Evolutionary conservation across 2,329 filamentous ascomycete genomes (phyloP).

Genomic region (Sphaerulina vaccinii): DNA sequence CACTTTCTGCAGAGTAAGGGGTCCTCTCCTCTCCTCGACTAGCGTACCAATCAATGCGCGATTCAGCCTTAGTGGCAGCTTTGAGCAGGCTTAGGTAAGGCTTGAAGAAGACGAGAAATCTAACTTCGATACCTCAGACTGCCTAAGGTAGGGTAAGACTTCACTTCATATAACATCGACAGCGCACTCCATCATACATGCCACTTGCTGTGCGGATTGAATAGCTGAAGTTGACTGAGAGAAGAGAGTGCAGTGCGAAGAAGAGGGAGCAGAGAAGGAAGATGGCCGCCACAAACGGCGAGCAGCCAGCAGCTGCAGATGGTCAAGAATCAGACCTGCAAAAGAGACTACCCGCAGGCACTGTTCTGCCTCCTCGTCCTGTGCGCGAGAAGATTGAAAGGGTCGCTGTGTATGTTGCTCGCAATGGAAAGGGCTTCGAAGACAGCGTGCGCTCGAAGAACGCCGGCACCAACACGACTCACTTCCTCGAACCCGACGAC

Average conservation of each 20-base stretch:
- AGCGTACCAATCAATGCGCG: background rate
- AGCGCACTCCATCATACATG: too few relatives aligned
- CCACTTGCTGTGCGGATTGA: too few relatives aligned
- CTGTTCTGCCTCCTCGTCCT: slow-evolving; percentile 81
- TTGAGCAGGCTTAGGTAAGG: too few relatives aligned
- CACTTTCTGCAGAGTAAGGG: too few relatives aligned
- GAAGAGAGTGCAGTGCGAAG: background rate
- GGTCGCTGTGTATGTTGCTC: slow-evolving; percentile 85
- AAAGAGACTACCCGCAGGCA: slow-evolving; percentile 74
- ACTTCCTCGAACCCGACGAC: slow-evolving; percentile 77
- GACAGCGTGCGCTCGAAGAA: slow-evolving; percentile 84
- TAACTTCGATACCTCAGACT: too few relatives aligned
- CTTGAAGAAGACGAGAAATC: too few relatives aligned
- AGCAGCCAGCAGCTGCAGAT: slow-evolving; percentile 29
- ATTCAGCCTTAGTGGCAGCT: too few relatives aligned
- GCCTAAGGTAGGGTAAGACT: too few relatives aligned
- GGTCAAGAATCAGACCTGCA: slow-evolving; percentile 50
- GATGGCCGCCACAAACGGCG: slow-evolving; percentile 35
- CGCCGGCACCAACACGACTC: slow-evolving; percentile 81
- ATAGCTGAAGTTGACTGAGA: too few relatives aligned
- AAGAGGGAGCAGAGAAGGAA: background rate
- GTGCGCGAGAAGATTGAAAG: slow-evolving; percentile 87
- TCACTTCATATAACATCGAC: too few relatives aligned
- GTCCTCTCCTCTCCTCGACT: background rate
- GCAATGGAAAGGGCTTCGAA: slow-evolving; percentile 67